phyloP scores from a whole-genome alignment of 345 rosid species.

The Hibiscus syriacus region DNA sequence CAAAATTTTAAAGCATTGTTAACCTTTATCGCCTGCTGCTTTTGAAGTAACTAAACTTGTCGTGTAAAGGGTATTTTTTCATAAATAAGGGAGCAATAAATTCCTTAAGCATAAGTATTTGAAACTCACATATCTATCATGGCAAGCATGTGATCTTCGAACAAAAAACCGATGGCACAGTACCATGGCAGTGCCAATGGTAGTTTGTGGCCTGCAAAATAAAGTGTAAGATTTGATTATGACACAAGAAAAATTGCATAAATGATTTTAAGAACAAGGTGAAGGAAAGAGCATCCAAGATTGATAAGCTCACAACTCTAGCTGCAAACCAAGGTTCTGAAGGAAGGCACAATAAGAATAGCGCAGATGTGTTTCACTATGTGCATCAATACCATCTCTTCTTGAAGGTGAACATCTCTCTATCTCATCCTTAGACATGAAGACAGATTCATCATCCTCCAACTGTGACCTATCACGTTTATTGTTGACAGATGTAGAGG shows the following conservation, averaged over 20 bases:
- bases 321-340: slow-evolving; percentile 58
- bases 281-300: background rate
- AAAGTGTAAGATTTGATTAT: background rate
- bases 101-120: background rate
- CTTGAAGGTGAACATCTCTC: slow-evolving; percentile 73
- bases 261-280: background rate
- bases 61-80: background rate
- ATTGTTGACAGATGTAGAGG: slow-evolving; percentile 25
- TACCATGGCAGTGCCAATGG: slow-evolving; percentile 74
- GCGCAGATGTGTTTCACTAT: slow-evolving; percentile 62
- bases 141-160: slow-evolving; percentile 78
- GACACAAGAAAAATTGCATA: background rate
- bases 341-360: slow-evolving; percentile 69
- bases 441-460: slow-evolving; percentile 57
- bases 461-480: slow-evolving; percentile 54
- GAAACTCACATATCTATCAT: slow-evolving; percentile 71
- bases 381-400: slow-evolving; percentile 70
- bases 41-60: background rate
- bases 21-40: background rate
- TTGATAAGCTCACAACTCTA: slow-evolving; percentile 52
- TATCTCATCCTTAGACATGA: slow-evolving; percentile 68
- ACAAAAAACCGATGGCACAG: slow-evolving; percentile 72
- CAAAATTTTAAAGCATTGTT: background rate
- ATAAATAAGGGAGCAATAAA: background rate
- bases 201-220: slow-evolving; percentile 63